Percentiles rank a stretch among this genome's conserved stretches.
phyloP scores from a whole-genome alignment of 208 protist genomes.

The Herpetomonas tarakana region DNA sequence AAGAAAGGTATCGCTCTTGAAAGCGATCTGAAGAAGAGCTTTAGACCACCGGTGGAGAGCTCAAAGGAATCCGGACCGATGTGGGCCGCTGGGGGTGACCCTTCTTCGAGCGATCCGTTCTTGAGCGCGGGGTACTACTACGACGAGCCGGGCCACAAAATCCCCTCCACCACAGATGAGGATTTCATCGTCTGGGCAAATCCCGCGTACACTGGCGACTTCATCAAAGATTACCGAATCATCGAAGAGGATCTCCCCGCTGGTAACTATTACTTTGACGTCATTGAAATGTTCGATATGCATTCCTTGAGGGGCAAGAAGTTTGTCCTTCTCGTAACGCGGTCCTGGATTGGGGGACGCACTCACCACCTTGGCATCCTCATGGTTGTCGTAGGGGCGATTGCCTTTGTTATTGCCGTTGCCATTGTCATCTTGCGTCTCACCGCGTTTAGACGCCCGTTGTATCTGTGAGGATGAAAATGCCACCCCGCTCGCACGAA shows the following conservation, averaged over 20 bases:
- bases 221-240: conserved; percentile 95
- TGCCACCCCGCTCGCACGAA: too few relatives aligned
- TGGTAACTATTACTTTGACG: conserved; percentile 89
- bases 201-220: conserved; percentile 91
- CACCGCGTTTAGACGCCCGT: not conserved
- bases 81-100: conserved; percentile 31
- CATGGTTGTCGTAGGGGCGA: conserved; percentile 82
- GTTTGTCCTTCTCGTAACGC: conserved; percentile 88
- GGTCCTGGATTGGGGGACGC: conserved; percentile 93
- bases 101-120: conserved; percentile 50
- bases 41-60: conserved; percentile 40
- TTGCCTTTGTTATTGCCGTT: conserved; percentile 48
- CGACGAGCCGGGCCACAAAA: conserved; percentile 69
- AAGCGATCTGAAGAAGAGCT: conserved; percentile 85
- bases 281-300: conserved; percentile 91
- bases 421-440: conserved; percentile 23
- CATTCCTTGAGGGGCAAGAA: conserved; percentile 91
- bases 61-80: conserved; percentile 19
- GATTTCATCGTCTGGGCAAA: conserved; percentile 99
- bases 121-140: conserved; percentile 79
- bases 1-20: conserved; percentile 94
- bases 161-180: conserved; percentile 87
- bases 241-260: conserved; percentile 75
- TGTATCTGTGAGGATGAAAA: conserved; percentile 2
- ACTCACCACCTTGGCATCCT: conserved; percentile 93